Percentiles rank a stretch among this genome's conserved stretches.
Evolutionary conservation across 208 protist species (phyloP).

Genomic region (Strigomonas oncopelti): DNA sequence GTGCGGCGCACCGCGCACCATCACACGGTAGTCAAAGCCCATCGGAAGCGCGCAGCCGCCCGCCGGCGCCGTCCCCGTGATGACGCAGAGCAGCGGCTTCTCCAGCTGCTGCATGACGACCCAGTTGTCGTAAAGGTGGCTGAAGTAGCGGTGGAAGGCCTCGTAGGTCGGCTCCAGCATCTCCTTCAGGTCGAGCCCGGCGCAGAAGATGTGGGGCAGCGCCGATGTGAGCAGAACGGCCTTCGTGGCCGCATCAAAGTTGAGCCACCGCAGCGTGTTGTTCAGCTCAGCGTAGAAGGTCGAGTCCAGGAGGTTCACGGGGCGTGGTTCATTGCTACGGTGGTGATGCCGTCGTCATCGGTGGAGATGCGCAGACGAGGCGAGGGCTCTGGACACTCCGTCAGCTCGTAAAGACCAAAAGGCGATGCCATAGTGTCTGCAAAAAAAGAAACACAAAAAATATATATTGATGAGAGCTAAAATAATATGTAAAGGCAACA

Average conservation of each 20-base stretch:
- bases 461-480: slow-evolving; percentile 5
- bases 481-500: background rate
- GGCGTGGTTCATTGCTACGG: slow-evolving; percentile 46
- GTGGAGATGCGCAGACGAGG: slow-evolving; percentile 55
- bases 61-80: slow-evolving; percentile 70
- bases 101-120: slow-evolving; percentile 71
- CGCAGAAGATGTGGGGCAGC: slow-evolving; percentile 70
- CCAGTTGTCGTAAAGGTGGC: slow-evolving; percentile 62
- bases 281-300: slow-evolving; percentile 68
- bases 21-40: slow-evolving; percentile 78
- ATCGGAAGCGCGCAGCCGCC: slow-evolving; percentile 73
- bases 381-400: slow-evolving; percentile 50
- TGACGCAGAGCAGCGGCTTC: slow-evolving; percentile 70
- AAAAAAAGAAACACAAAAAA: too few species aligned
- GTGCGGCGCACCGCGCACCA: slow-evolving; percentile 38
- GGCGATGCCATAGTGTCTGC: background rate
- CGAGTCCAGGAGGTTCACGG: slow-evolving; percentile 67
- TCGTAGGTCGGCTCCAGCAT: slow-evolving; percentile 56
- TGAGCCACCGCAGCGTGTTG: slow-evolving; percentile 74
- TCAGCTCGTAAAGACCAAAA: slow-evolving; percentile 36
- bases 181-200: slow-evolving; percentile 70
- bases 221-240: slow-evolving; percentile 65
- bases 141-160: slow-evolving; percentile 55
- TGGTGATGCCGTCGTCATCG: slow-evolving; percentile 52
- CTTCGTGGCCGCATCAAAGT: slow-evolving; percentile 59